Evolutionary conservation across 768 basidiomycete species (phyloP), one percentile per base, ranked within the genome.

Genomic region (Hortiboletus campestris): DNA sequence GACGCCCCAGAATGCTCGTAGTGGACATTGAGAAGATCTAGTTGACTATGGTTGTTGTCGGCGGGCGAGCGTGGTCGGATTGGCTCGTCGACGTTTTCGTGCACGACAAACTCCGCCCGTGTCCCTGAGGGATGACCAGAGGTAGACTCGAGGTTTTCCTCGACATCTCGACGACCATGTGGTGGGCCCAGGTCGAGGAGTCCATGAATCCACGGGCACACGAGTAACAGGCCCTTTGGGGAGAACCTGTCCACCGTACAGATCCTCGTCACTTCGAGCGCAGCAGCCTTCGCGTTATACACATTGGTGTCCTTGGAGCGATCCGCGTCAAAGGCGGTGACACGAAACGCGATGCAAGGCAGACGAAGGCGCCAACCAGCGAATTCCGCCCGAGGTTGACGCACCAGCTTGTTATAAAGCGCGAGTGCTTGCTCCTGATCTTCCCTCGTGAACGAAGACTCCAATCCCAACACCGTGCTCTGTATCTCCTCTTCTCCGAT

Each of bases 121-220:
- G 34, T n/a, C 12, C 17, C 22, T 19, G 31, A 32, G 17, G 4
- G 12, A 40, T 31, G 43, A 25, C 25, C 2, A 19, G 46, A 28
- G 20, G 13, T 28, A 17, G 22, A 10, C 8, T 46, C 12, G 17
- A 17, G 5, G 25, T 25, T 34, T 10, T 31, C 39, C n/a, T 19
- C 48, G 6, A 8, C 20, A n/a, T 46, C 29, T 31, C 6, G 25
- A 38, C 42, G 25, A 16, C 12, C 25, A 36, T 39, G 28, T n/a
- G 40, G 25, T 4, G 17, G 6, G 16, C 16, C 14, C 2, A 29
- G 35, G 28, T 43, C 49, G 25, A 51, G 49, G 50, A 58, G 49
- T 35, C 46, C 52, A 13, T 49, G 55, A 35, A 53, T 41, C 58
- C 61, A 60, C 12, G 59, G 58, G 14, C 49, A 54, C 13, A 46